phyloP scores from a whole-genome alignment of 179 eudicot genomes.

The Spinacia oleracea region DNA sequence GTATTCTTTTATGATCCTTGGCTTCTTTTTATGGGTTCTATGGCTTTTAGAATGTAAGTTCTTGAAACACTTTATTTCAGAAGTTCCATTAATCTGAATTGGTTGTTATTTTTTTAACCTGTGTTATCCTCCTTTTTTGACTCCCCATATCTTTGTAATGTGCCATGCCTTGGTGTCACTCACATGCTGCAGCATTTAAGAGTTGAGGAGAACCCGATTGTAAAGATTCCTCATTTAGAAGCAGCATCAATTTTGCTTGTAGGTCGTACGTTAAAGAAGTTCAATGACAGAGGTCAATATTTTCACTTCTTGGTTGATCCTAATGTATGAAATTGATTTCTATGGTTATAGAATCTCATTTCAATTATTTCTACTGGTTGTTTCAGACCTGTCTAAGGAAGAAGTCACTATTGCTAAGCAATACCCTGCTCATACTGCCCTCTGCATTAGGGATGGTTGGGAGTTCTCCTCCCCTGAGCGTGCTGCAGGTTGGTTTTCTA shows the following conservation, averaged over 20 bases:
- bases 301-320: not conserved
- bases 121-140: not conserved
- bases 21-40: too few species aligned
- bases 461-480: slow-evolving; percentile 80
- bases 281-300: slow-evolving; percentile 78
- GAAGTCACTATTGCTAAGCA: slow-evolving; percentile 70
- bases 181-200: slow-evolving; percentile 72
- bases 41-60: too few species aligned
- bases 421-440: slow-evolving; percentile 79
- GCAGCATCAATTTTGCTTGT: slow-evolving; percentile 94
- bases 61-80: not conserved
- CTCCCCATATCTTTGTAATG: not conserved
- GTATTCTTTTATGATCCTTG: too few species aligned
- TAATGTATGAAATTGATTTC: slow-evolving; percentile 1
- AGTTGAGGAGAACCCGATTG: slow-evolving; percentile 95
- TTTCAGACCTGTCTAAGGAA: slow-evolving; percentile 72
- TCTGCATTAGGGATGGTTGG: slow-evolving; percentile 92
- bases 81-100: not conserved
- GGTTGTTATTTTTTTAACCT: not conserved
- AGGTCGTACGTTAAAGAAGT: slow-evolving; percentile 88
- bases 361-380: slow-evolving; percentile 14
- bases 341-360: slow-evolving; percentile 6
- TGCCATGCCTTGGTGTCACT: slow-evolving; percentile 8
- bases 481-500: slow-evolving; percentile 65
- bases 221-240: slow-evolving; percentile 87